Base-by-base conservation (phyloP, 2,329 filamentous ascomycete species). In the Trichoderma sp. region DNA sequence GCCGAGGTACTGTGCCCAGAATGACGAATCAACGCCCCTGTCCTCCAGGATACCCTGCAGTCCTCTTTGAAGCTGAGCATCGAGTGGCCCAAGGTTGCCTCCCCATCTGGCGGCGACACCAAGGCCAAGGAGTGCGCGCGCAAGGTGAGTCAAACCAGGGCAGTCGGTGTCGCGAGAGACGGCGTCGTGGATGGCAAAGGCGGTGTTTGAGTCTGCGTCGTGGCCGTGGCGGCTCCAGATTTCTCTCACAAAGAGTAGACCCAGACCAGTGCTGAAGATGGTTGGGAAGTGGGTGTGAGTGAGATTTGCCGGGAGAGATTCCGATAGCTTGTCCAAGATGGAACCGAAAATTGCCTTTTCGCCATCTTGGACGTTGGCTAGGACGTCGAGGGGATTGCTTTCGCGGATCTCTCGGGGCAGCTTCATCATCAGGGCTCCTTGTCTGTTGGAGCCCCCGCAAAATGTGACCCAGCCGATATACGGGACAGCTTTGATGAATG, bases 361-460 rank as follows among this genome's bases (percentile, higher is more conserved):
- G 14, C 70, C 64, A 0, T 70, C 53, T 5, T 70, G 70, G 8
- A 77, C 70, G 55, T 74, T 68, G 3, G 76, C 76, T 19, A 78
- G 71, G 6, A 84, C 76, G 8, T 78, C 74, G 2, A 97, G 81
- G 0, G 94, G 93, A 73, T 91, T 85, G 72, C 87, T 84, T 61
- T 88, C 86, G 67, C 91, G 87, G 19, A 91, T 79, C 0, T 83
- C 77, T 0, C 79, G 73, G 0, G 88, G 83, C 13, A 97, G 85
- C 71, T 85, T 89, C 79, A 92, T 88, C 80, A 93, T 93, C 49
- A 97, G 81, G 55, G 89, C 89, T 0, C 94, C 94, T 79, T 97
- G 94, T 52, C 94, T 85, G 71, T 97, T 94, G 8, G 94, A 94
- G 24, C 94, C 93, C 74, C 93, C 91, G 76, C 93, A 96, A 79